phyloP scores from a whole-genome alignment of 495 filamentous ascomycete genomes.

The Penicillium coffeae region DNA sequence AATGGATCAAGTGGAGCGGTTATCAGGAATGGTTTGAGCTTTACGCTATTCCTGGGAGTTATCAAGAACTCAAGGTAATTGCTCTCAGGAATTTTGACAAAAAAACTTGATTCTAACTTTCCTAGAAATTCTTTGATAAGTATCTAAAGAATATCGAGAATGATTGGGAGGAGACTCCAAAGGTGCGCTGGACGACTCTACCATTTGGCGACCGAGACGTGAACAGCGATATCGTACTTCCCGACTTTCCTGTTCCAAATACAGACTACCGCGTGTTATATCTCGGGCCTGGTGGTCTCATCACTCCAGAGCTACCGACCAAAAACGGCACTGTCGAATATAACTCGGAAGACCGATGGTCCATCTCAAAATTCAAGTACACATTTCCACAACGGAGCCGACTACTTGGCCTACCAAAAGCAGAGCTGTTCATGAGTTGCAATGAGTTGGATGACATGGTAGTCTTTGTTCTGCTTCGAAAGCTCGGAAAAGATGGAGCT shows the following conservation, averaged over 20 bases:
- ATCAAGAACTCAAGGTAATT: slow-evolving; percentile 33
- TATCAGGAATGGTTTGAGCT: slow-evolving; percentile 44
- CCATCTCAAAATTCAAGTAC: not conserved
- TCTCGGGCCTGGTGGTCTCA: slow-evolving; percentile 6
- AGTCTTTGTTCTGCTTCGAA: slow-evolving; percentile 36
- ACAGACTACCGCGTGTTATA: slow-evolving; percentile 30
- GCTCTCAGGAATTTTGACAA: too few relatives aligned
- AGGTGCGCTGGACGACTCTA: slow-evolving; percentile 28
- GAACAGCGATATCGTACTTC: slow-evolving; percentile 20
- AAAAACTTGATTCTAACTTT: too few relatives aligned
- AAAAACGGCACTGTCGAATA: not conserved
- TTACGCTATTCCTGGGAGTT: slow-evolving; percentile 18
- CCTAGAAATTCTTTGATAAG: slow-evolving; percentile 32
- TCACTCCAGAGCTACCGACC: not conserved
- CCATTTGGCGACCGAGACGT: slow-evolving; percentile 23
- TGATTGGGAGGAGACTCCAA: slow-evolving; percentile 39
- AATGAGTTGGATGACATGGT: slow-evolving; percentile 3
- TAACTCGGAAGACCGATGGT: not conserved
- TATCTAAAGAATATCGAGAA: slow-evolving; percentile 37
- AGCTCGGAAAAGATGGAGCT: slow-evolving; percentile 25
- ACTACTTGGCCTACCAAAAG: not conserved
- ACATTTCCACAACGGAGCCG: not conserved
- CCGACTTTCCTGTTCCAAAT: slow-evolving; percentile 29
- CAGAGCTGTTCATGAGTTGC: not conserved
- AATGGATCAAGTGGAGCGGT: slow-evolving; percentile 30